Conservation (phyloP, 1,284 basidiomycete species). For the Ceratobasidium sp. region DNA sequence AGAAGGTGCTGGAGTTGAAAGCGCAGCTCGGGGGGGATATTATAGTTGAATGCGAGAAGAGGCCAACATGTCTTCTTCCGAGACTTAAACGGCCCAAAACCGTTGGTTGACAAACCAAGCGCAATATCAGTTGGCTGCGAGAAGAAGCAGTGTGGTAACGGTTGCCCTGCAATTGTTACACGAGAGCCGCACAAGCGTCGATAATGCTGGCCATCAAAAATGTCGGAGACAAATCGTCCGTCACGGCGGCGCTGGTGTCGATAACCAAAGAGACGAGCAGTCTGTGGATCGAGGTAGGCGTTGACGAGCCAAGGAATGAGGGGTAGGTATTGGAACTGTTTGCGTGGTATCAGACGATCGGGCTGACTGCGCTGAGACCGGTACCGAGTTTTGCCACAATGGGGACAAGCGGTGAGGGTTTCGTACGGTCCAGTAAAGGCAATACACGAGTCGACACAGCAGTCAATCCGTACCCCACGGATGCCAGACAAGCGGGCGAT, state of each 20-base stretch:
- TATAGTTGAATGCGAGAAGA: slow-evolving; percentile 36
- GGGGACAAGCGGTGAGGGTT: slow-evolving; percentile 44
- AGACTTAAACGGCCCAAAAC: slow-evolving; percentile 28
- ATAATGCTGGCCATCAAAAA: slow-evolving; percentile 39
- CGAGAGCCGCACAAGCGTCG: neutral
- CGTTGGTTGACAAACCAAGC: slow-evolving; percentile 38
- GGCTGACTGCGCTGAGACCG: neutral
- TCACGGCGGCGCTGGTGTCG: neutral
- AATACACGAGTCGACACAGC: slow-evolving; percentile 41
- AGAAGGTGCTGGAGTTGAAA: slow-evolving; percentile 29
- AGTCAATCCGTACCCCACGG: slow-evolving; percentile 16
- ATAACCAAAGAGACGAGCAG: neutral
- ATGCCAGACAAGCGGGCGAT: slow-evolving; percentile 32
- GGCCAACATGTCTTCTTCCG: slow-evolving; percentile 28
- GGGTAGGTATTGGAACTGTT: neutral
- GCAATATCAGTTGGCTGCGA: slow-evolving; percentile 25
- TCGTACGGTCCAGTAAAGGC: slow-evolving; percentile 33
- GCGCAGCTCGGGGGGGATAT: slow-evolving; percentile 36
- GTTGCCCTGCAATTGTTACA: slow-evolving; percentile 22
- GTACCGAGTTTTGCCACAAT: slow-evolving; percentile 47
- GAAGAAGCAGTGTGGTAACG: slow-evolving; percentile 23
- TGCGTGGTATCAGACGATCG: neutral
- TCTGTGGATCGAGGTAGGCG: neutral
- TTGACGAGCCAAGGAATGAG: neutral
- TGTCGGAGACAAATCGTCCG: too few species aligned